Conservation (phyloP, 306 rosid species). For the Prunus salicina region DNA sequence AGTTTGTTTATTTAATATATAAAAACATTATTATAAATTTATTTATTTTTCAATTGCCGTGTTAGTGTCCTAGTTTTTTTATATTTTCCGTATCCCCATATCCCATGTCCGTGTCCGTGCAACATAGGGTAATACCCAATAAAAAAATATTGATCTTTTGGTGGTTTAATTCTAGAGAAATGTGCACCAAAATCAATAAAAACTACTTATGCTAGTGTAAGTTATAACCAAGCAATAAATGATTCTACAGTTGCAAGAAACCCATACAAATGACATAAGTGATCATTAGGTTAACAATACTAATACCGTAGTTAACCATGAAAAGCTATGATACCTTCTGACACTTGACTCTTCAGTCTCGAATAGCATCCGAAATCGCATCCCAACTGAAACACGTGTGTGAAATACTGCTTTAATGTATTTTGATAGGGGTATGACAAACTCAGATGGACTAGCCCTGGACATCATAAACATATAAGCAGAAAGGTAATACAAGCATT, state of each 20-base stretch:
- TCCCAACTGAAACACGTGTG: slow-evolving; percentile 85
- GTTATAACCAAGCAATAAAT: background rate
- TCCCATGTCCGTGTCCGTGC: too few species aligned
- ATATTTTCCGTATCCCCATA: too few species aligned
- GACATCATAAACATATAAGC: slow-evolving; percentile 13
- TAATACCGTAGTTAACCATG: background rate
- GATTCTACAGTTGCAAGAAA: background rate
- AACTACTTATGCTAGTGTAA: background rate
- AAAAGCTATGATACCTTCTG: slow-evolving; percentile 53
- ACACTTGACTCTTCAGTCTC: slow-evolving; percentile 93
- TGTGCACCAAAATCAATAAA: background rate
- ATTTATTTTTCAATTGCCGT: too few species aligned
- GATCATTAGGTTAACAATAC: background rate
- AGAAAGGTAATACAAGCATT: slow-evolving; percentile 10
- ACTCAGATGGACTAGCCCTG: slow-evolving; percentile 97
- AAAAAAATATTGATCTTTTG: background rate
- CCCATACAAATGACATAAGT: background rate
- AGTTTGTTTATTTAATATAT: too few species aligned
- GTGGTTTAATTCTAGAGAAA: background rate
- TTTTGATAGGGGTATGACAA: slow-evolving; percentile 75
- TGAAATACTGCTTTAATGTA: slow-evolving; percentile 85
- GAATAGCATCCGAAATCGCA: slow-evolving; percentile 91
- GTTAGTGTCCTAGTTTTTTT: too few species aligned
- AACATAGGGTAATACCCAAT: background rate
- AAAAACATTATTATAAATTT: too few species aligned